Conservation (phyloP, 1,139 yeast genomes). For the Kodamaea suecica region DNA sequence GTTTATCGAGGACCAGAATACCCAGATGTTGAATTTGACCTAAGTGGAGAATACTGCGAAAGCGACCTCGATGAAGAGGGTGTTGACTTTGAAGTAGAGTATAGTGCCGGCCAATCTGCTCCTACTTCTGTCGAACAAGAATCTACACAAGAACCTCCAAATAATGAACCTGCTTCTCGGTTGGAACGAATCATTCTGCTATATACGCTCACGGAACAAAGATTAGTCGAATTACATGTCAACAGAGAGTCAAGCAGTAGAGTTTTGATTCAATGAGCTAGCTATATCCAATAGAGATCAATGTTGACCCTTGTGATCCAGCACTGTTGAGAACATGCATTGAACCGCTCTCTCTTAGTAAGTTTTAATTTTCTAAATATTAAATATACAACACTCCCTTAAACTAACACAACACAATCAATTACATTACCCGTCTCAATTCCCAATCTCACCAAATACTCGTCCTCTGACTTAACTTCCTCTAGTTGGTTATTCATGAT, state of each 20-base stretch:
- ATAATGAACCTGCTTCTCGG: constrained; percentile 41
- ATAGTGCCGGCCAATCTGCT: constrained; percentile 11
- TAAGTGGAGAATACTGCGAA: constrained; percentile 3
- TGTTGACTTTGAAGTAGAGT: constrained; percentile 10
- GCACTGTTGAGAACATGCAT: too few relatives aligned
- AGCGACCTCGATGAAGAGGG: constrained; percentile 14
- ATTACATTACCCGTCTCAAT: constrained; percentile 67
- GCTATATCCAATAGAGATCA: neutral
- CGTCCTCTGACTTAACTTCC: constrained; percentile 17
- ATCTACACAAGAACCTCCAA: constrained; percentile 22
- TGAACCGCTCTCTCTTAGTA: too few relatives aligned
- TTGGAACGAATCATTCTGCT: constrained; percentile 55
- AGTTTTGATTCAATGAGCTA: neutral
- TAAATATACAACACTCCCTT: neutral
- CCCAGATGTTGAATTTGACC: constrained; percentile 5
- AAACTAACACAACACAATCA: constrained; percentile 39
- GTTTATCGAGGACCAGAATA: constrained; percentile 9
- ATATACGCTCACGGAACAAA: constrained; percentile 61
- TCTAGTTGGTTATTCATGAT: constrained; percentile 7
- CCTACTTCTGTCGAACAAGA: constrained; percentile 10
- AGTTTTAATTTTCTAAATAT: constrained; percentile 8
- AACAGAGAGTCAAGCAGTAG: constrained; percentile 8
- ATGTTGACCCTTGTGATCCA: neutral
- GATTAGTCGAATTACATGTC: constrained; percentile 38
- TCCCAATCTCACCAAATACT: constrained; percentile 56